Evolutionary conservation across 331 rosid genomes (phyloP), one percentile per base, ranked within the genome.

Genomic region (Arachis monticola): DNA sequence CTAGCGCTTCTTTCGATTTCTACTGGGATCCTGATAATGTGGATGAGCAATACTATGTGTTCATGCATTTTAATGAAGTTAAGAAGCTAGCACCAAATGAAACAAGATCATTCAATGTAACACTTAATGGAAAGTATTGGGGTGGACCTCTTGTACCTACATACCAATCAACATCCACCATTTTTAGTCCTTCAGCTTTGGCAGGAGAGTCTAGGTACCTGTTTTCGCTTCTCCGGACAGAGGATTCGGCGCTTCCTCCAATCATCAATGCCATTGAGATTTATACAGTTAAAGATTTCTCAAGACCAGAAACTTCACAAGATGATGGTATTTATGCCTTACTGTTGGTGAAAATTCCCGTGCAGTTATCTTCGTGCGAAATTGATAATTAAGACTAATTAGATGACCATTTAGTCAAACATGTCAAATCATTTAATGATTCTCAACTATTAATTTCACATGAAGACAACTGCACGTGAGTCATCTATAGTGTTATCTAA

Each of bases 261-360:
- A 59, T 79, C 58, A 8, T 91, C 42, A 91, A 88, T 51, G 97
- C 89, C 9, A 0, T 85, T 42, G 92, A 88, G 83, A 0, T 87
- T 67, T 88, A 80, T 59, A 13, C 3, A 1, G 44, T 44, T 0
- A 63, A 8, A 7, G 59, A 82, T 5, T 65, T 85, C 70, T 38
- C 72, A 30, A 69, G 77, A 50, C 5, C 72, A 51, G 84, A 84
- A 74, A 87, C 93, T 41, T 6, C 74, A 57, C 83, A 80, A 67
- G 22, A 45, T 41, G 93, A 91, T 55, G 84, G 93, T 91, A 86
- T 0, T 38, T 38, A 38, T 38, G 64, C 10, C 12, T 27, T 45
- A 27, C 30, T 27, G 30, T 27, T 27, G 30, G 30, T 27, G 30
- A 27, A 27, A 27, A 27, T 1, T 27, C 30, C 1, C 30, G 30